These are phyloP conservation scores for Apostasia ramifera DNA, from an alignment of 106 monocot species.

Conservation along the genomic window DNA sequence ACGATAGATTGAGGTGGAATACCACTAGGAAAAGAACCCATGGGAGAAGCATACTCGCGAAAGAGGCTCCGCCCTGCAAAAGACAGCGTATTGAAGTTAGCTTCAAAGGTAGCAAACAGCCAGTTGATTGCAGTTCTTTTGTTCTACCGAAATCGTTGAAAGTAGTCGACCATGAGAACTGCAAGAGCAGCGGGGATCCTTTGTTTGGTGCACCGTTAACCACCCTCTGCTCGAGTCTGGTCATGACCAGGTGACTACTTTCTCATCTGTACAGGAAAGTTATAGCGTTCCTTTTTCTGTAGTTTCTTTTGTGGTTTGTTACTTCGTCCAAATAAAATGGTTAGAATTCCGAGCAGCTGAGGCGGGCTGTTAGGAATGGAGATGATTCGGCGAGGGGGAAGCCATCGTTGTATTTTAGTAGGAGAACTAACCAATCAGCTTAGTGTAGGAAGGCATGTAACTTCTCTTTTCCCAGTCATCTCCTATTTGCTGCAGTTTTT, in stretches of 20 bases:
- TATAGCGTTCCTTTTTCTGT: too few relatives aligned
- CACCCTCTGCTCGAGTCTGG: conserved; percentile 12
- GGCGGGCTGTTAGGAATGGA: too few relatives aligned
- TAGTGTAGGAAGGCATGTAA: too few relatives aligned
- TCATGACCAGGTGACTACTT: conserved; percentile 15
- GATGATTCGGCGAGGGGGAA: too few relatives aligned
- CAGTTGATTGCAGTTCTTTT: background rate
- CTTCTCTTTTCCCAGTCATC: background rate
- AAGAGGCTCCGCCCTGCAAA: background rate
- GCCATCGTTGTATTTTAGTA: too few relatives aligned
- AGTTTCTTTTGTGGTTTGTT: too few relatives aligned
- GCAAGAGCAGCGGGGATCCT: conserved; percentile 12
- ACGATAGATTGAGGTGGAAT: conserved; percentile 16
- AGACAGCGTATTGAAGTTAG: background rate
- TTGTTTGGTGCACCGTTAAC: conserved; percentile 4
- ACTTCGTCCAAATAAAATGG: too few relatives aligned
- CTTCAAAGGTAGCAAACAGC: background rate
- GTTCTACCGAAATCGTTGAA: conserved; percentile 12
- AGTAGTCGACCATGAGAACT: conserved; percentile 1
- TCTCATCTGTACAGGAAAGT: background rate
- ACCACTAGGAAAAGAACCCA: conserved; percentile 14
- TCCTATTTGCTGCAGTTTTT: background rate
- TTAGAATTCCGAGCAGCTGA: too few relatives aligned
- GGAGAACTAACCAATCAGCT: too few relatives aligned
- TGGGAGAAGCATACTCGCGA: background rate